Evolutionary conservation across 805 yeast genomes (phyloP).

Genomic region (Spathaspora arborariae): DNA sequence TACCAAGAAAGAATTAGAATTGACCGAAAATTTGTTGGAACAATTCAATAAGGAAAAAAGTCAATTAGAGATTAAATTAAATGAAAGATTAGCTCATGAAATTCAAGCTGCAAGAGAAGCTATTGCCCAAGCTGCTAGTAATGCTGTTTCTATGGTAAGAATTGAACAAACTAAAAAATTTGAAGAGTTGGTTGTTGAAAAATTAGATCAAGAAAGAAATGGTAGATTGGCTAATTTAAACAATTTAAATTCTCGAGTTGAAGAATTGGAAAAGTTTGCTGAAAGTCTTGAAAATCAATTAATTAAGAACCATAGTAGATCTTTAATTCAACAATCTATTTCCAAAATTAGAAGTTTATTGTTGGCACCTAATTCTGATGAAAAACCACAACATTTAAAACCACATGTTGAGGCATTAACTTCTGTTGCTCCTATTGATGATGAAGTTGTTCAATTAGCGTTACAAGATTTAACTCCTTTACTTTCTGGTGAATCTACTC

Average conservation of each 20-base stretch:
- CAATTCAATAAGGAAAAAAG: constrained; percentile 62
- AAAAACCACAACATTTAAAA: constrained; percentile 22
- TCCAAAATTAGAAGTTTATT: constrained; percentile 31
- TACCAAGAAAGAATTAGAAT: constrained; percentile 49
- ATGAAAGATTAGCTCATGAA: constrained; percentile 56
- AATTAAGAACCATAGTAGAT: constrained; percentile 29
- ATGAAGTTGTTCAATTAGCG: constrained; percentile 32
- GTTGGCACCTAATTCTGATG: constrained; percentile 14
- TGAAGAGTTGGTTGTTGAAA: constrained; percentile 28
- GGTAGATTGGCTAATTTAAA: constrained; percentile 71
- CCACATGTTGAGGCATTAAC: constrained; percentile 39
- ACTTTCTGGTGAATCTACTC: constrained; percentile 34
- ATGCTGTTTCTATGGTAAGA: constrained; percentile 64
- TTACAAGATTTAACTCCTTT: constrained; percentile 31
- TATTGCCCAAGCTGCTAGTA: constrained; percentile 67
- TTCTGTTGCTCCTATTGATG: constrained; percentile 25
- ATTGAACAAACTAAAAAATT: constrained; percentile 60
- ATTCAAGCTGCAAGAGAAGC: constrained; percentile 63
- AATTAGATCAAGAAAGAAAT: constrained; percentile 49
- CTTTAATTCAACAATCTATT: constrained; percentile 28
- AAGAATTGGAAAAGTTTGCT: constrained; percentile 53
- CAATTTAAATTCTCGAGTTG: constrained; percentile 52
- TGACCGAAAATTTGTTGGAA: constrained; percentile 54
- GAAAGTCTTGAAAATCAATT: constrained; percentile 38
- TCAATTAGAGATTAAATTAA: constrained; percentile 56